Base-by-base conservation (phyloP, 495 filamentous ascomycete species). In the Penicillium alfredii region DNA sequence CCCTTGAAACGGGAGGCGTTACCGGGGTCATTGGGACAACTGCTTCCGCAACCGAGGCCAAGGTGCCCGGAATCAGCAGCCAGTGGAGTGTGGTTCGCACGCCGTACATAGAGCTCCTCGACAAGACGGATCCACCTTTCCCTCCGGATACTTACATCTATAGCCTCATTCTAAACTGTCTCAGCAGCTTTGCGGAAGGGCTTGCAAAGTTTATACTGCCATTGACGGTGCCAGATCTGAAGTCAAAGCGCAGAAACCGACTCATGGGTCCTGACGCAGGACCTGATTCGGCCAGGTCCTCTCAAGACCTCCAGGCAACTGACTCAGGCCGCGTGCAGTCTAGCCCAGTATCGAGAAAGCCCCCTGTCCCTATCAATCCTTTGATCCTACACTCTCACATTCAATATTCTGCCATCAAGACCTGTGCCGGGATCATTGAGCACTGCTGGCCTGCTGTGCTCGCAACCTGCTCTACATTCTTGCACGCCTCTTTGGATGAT, bases 361-460 rank as follows among this genome's bases (percentile, higher is more conserved):
- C 79, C 69, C 33, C 78, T 1, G 68, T 89, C 8, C 88, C 85
- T 1, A 64, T 88, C 14, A 96, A 96, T 51, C 90, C 92, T 8
- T 55, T 96, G 10, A 68, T 63, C 4, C 60, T 94, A 7, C 73
- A 82, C 38, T 74, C 76, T 6, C 84, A 93, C 51, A 73, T 84
- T 3, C 68, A 86, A 11, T 72, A 81, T 38, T 53, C 68, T 4
- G 80, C 85, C 11, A 77, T 97, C 40, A 72, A 78, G 44, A 75
- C 79, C 4, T 86, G 86, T 40, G 84, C 86, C 15, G 74, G 74
- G 3, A 83, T 97, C 28, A 82, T 98, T 27, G 84, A 89, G 4
- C 73, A 84, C 48, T 96, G 93, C 51, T 98, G 92, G 92, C 92
- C 93, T 15, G 92, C 93, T 30, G 75, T 96, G 9, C 76, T 98